Evolutionary conservation across 495 filamentous ascomycete genomes (phyloP).

Genomic region (Penicillium diatomitis): DNA sequence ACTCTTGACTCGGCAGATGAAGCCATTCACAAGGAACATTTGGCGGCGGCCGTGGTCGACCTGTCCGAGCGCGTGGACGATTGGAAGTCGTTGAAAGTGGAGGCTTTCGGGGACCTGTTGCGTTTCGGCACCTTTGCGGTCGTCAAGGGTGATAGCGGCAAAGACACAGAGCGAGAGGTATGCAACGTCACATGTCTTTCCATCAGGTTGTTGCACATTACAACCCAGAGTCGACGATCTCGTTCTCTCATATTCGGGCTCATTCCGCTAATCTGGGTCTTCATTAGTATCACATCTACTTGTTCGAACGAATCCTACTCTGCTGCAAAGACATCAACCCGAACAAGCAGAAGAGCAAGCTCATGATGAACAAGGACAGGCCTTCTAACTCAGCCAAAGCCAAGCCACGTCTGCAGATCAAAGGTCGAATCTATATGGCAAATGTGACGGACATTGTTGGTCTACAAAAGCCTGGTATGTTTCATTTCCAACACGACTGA

Average conservation of each 20-base stretch:
- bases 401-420: constrained; percentile 79
- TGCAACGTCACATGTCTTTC: constrained; percentile 18
- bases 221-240: too few species aligned
- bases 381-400: constrained; percentile 61
- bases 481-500: too few species aligned
- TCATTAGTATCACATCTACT: constrained; percentile 85
- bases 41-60: constrained; percentile 70
- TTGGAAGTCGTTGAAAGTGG: constrained; percentile 88
- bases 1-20: constrained; percentile 78
- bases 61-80: constrained; percentile 82
- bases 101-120: constrained; percentile 81
- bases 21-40: constrained; percentile 77
- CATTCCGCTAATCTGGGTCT: neutral
- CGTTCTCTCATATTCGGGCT: too few species aligned
- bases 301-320: constrained; percentile 90
- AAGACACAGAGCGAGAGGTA: constrained; percentile 79
- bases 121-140: constrained; percentile 92
- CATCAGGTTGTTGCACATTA: too few species aligned
- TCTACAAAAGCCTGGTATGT: constrained; percentile 69
- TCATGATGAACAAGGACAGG: constrained; percentile 56
- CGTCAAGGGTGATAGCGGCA: constrained; percentile 70
- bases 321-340: constrained; percentile 94
- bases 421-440: constrained; percentile 97
- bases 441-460: constrained; percentile 93
- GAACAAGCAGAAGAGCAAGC: constrained; percentile 71